Percentiles rank a stretch among this genome's conserved stretches.
Conservation (phyloP, 768 basidiomycete genomes). For the Gloeopeniophorella convolvens region DNA sequence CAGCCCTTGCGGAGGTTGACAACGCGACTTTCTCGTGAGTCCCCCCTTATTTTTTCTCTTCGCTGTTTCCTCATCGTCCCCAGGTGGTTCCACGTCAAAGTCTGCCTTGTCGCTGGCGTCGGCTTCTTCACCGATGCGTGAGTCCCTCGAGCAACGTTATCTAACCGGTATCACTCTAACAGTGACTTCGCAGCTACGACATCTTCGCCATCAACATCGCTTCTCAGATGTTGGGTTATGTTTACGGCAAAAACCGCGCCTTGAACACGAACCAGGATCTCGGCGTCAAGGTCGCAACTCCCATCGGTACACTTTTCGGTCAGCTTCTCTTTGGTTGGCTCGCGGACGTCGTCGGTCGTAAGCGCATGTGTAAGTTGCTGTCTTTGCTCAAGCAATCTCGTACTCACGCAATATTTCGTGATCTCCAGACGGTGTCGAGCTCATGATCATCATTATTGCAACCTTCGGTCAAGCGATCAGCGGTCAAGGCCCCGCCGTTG, state of each 20-base stretch:
- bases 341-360: conserved; percentile 38
- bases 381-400: background rate
- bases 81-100: conserved; percentile 47
- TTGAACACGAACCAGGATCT: conserved; percentile 41
- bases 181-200: conserved; percentile 46
- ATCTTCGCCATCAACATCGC: conserved; percentile 90
- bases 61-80: background rate
- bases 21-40: conserved; percentile 77
- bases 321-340: conserved; percentile 42
- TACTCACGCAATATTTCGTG: background rate
- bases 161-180: background rate
- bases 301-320: conserved; percentile 35
- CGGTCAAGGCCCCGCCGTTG: conserved; percentile 57
- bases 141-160: conserved; percentile 18
- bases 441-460: conserved; percentile 76
- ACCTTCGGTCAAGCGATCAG: conserved; percentile 78
- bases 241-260: conserved; percentile 45
- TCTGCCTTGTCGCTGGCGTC: conserved; percentile 51
- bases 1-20: conserved; percentile 82
- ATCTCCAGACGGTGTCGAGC: conserved; percentile 54
- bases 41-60: background rate
- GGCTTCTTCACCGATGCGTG: conserved; percentile 90
- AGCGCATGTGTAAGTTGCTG: conserved; percentile 54
- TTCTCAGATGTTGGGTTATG: conserved; percentile 75
- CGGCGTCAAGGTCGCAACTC: conserved; percentile 39